Percentiles rank a stretch among this genome's conserved stretches.
phyloP scores from a whole-genome alignment of 441 rosid species.

The Pelargonium fulgidum region DNA sequence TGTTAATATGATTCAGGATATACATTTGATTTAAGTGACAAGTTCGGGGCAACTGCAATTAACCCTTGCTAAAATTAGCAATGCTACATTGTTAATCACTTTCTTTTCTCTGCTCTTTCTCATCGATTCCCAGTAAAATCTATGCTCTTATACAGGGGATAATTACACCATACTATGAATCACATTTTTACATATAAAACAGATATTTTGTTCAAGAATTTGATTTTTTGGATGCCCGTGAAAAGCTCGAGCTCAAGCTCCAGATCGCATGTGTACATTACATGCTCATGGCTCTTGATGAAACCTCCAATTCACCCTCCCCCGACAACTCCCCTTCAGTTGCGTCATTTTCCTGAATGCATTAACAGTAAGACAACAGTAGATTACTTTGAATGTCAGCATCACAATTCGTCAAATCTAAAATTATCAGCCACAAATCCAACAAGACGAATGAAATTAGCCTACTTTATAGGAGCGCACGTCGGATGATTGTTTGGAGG shows the following conservation, averaged over 20 bases:
- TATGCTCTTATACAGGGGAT: slow-evolving; percentile 16
- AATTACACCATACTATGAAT: slow-evolving; percentile 36
- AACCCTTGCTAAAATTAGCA: slow-evolving; percentile 4
- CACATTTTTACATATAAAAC: slow-evolving; percentile 23
- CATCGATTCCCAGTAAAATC: slow-evolving; percentile 19
- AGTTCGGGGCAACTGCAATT: too few relatives aligned
- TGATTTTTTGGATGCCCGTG: neutral
- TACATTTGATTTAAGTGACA: too few relatives aligned
- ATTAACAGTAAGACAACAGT: neutral
- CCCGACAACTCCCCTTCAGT: slow-evolving; percentile 34
- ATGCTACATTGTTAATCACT: slow-evolving; percentile 10
- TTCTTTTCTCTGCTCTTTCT: slow-evolving; percentile 2
- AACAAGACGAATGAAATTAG: slow-evolving; percentile 79
- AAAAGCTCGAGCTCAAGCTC: neutral
- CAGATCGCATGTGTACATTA: slow-evolving; percentile 13
- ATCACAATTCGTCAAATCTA: too few relatives aligned
- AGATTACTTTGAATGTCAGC: too few relatives aligned
- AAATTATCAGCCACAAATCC: slow-evolving; percentile 41
- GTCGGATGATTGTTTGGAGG: too few relatives aligned
- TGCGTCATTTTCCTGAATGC: slow-evolving; percentile 39
- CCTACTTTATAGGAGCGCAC: slow-evolving; percentile 25
- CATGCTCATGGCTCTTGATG: slow-evolving; percentile 69
- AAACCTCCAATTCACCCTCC: slow-evolving; percentile 49
- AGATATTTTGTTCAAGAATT: slow-evolving; percentile 14
- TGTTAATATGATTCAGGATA: too few relatives aligned